Evolutionary conservation across 2,329 filamentous ascomycete species (phyloP).

Genomic region (Xylaria polymorpha): DNA sequence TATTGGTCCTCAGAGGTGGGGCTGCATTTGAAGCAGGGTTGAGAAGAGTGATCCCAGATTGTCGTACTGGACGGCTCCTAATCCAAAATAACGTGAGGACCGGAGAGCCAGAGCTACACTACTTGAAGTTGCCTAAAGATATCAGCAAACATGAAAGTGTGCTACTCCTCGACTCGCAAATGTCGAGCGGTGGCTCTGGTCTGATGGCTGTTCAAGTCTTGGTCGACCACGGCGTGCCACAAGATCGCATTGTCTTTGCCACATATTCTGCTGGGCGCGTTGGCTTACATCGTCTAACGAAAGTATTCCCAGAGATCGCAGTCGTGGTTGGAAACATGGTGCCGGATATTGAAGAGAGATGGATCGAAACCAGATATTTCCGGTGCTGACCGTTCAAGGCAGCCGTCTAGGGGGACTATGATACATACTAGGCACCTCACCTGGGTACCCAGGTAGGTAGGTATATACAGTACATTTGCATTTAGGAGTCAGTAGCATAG

Average conservation of each 20-base stretch:
- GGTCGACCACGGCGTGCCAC: slow-evolving; percentile 88
- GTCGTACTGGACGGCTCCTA: slow-evolving; percentile 85
- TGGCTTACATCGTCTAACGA: slow-evolving; percentile 85
- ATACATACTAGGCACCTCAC: slow-evolving; percentile 12
- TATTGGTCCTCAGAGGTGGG: slow-evolving; percentile 89
- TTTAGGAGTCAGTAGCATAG: slow-evolving; percentile 28
- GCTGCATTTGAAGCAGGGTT: slow-evolving; percentile 89
- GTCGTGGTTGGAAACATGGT: slow-evolving; percentile 88
- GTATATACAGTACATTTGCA: slow-evolving; percentile 19
- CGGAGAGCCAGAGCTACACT: slow-evolving; percentile 93
- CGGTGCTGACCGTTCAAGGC: slow-evolving; percentile 70
- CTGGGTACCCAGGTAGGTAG: slow-evolving; percentile 13
- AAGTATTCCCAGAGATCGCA: slow-evolving; percentile 87
- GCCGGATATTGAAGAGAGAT: slow-evolving; percentile 83
- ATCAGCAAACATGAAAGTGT: slow-evolving; percentile 83
- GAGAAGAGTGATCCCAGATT: slow-evolving; percentile 91
- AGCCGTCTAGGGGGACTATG: slow-evolving; percentile 10
- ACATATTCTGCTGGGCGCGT: slow-evolving; percentile 90
- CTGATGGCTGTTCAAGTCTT: slow-evolving; percentile 98
- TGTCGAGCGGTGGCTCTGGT: slow-evolving; percentile 86
- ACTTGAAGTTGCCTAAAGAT: slow-evolving; percentile 80
- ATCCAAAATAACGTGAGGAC: slow-evolving; percentile 89
- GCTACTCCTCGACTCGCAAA: slow-evolving; percentile 90
- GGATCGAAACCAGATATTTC: slow-evolving; percentile 91
- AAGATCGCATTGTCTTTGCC: slow-evolving; percentile 88